A percentile compares a stretch with the other conserved stretches of the same genome.
Conservation (phyloP, 495 filamentous ascomycete genomes). For the Hyaloscypha variabilis region DNA sequence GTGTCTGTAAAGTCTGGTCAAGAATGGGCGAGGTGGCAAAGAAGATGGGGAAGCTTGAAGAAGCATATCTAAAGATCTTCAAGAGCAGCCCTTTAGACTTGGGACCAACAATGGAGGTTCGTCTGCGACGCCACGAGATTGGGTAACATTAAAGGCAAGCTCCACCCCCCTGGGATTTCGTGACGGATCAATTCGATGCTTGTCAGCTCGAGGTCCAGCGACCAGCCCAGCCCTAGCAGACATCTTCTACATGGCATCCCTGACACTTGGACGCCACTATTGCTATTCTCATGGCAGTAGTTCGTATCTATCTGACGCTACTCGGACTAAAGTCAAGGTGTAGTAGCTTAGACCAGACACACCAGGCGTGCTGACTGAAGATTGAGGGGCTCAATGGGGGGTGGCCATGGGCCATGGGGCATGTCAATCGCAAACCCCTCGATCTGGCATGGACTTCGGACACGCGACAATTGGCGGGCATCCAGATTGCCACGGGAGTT, state of each 20-base stretch:
- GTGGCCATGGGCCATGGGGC: background rate
- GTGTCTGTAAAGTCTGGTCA: background rate
- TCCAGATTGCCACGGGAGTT: background rate
- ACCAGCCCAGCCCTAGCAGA: slow-evolving; percentile 31
- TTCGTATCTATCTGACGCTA: slow-evolving; percentile 26
- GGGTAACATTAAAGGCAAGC: slow-evolving; percentile 29
- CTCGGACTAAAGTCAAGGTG: slow-evolving; percentile 6
- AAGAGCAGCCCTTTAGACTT: slow-evolving; percentile 16
- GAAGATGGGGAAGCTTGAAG: slow-evolving; percentile 25
- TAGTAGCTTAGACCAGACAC: slow-evolving; percentile 6
- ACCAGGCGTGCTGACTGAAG: background rate
- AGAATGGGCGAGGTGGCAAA: slow-evolving; percentile 13
- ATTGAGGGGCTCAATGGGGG: slow-evolving; percentile 5
- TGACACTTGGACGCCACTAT: slow-evolving; percentile 24
- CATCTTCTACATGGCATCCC: slow-evolving; percentile 27
- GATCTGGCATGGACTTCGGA: background rate
- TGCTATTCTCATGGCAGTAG: slow-evolving; percentile 24
- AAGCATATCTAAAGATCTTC: slow-evolving; percentile 27
- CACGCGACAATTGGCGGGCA: background rate
- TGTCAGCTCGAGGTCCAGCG: slow-evolving; percentile 27
- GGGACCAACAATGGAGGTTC: slow-evolving; percentile 27
- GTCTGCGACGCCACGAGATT: slow-evolving; percentile 32
- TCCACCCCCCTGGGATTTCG: slow-evolving; percentile 22
- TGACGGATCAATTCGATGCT: slow-evolving; percentile 31
- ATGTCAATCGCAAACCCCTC: background rate